A percentile compares a stretch with the other conserved stretches of the same genome.
These are phyloP conservation scores for Sungouiozyma intestinalis DNA, from an alignment of 805 yeast genomes.

Conservation along the genomic window DNA sequence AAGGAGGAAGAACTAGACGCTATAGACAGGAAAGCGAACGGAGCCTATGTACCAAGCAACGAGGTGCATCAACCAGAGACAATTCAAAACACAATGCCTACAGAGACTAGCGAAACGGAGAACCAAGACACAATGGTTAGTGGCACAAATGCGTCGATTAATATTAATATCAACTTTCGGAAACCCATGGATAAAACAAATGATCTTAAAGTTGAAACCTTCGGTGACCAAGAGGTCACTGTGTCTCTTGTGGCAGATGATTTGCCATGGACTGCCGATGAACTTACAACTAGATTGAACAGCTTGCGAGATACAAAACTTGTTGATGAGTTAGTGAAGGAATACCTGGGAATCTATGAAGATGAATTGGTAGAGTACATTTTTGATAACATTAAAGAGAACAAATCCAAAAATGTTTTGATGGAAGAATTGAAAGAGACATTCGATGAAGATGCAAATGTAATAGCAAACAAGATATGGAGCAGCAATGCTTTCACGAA, in stretches of 20 bases:
- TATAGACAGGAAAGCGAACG: constrained; percentile 9
- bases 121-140: neutral
- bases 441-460: constrained; percentile 25
- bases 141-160: constrained; percentile 5
- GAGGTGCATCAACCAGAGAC: neutral
- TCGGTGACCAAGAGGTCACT: neutral
- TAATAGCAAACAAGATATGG: constrained; percentile 24
- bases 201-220: neutral
- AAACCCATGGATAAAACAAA: constrained; percentile 1
- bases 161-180: constrained; percentile 17
- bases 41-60: constrained; percentile 1
- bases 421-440: constrained; percentile 23
- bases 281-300: constrained; percentile 10
- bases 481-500: constrained; percentile 6
- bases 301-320: constrained; percentile 12
- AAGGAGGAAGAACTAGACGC: constrained; percentile 14
- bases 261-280: constrained; percentile 9
- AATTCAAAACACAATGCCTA: neutral
- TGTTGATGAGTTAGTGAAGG: constrained; percentile 24
- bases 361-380: constrained; percentile 26
- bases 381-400: constrained; percentile 19
- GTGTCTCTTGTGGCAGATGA: constrained; percentile 1
- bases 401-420: constrained; percentile 15
- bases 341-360: constrained; percentile 26
- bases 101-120: neutral